Base-by-base conservation (phyloP, 805 yeast species). In the Pichia paraexigua region DNA sequence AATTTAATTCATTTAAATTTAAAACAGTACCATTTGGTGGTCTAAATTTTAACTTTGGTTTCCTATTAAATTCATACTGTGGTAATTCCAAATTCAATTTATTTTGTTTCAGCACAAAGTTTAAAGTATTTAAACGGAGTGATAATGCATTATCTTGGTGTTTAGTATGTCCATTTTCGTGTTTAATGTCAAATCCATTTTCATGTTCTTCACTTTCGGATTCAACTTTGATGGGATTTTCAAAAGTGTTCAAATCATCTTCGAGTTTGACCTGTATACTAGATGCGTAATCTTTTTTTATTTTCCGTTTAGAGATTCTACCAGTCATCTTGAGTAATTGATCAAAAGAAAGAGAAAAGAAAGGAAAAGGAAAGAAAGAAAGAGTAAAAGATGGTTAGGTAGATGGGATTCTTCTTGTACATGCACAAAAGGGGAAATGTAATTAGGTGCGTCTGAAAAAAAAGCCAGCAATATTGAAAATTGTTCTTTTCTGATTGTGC, bases 21-120 rank as follows among this genome's bases (percentile, higher is more conserved):
- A 79, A 58, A 1, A 77, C 65, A 0, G 79, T 71, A 11, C 79
- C 78, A 45, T 67, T 68, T 27, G 59, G 63, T 0, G 82, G 82
- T 56, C 81, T 67, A 54, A 71, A 74, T 51, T 63, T 71, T 39
- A 77, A 58, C 45, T 69, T 69, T 22, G 80, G 80, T 57, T 76
- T 76, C 53, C 79, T 67, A 32, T 45, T 56, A 12, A 58, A 21
- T n/a, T 45, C 32, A 18, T 58, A 51, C 10, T 24, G n/a, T 5
- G 60, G 60, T 18, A 58, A 11, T n/a, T 35, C 43, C 15, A n/a
- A 49, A 0, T 51, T 37, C 9, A 49, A 46, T 46, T 55, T 55
- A 3, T 43, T 40, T 17, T 39, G 20, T 5, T 41, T 17, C 20
- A 55, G 27, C n/a, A 53, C n/a, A 2, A 17, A n/a, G 11, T 52